Conservation (phyloP, 202 grass and related monocot species). For the Saccharum hybrid region DNA sequence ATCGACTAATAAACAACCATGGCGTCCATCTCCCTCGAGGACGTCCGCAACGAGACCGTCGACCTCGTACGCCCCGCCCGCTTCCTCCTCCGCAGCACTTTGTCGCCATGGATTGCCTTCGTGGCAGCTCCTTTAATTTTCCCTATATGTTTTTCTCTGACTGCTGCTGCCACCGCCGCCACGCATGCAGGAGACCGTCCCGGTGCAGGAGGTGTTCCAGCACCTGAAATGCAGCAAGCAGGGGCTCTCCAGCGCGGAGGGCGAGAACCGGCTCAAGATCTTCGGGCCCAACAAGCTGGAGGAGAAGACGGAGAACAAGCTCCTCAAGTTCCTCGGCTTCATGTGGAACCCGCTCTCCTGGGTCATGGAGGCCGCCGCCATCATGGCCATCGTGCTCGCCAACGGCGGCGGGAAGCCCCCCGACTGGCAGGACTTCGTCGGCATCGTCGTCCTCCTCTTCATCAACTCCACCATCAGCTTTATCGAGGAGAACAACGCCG, state of each 20-base stretch:
- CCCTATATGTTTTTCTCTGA: too few species aligned
- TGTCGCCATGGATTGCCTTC: too few species aligned
- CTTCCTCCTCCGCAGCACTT: too few species aligned
- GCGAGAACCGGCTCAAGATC: constrained; percentile 58
- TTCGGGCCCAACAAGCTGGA: constrained; percentile 90
- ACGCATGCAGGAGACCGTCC: constrained; percentile 63
- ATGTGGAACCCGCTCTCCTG: constrained; percentile 98
- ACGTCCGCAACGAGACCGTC: constrained; percentile 81
- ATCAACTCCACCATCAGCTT: constrained; percentile 94
- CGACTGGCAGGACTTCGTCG: constrained; percentile 92
- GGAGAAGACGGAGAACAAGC: constrained; percentile 67
- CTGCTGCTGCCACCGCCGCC: too few species aligned
- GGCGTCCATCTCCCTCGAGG: constrained; percentile 65
- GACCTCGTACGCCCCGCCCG: constrained; percentile 56
- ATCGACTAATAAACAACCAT: constrained; percentile 7
- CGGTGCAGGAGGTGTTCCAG: constrained; percentile 70
- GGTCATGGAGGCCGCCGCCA: constrained; percentile 82
- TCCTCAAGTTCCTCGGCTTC: constrained; percentile 85
- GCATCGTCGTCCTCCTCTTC: constrained; percentile 71
- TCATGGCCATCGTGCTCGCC: constrained; percentile 68
- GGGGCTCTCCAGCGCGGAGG: constrained; percentile 63
- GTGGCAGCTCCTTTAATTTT: too few species aligned
- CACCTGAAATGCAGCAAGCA: constrained; percentile 75
- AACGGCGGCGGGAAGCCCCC: constrained; percentile 55
- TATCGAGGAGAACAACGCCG: constrained; percentile 88